Percentiles rank a stretch among this genome's conserved stretches.
phyloP scores from a whole-genome alignment of 1,284 basidiomycete genomes.

The Rhodotorula sp. region DNA sequence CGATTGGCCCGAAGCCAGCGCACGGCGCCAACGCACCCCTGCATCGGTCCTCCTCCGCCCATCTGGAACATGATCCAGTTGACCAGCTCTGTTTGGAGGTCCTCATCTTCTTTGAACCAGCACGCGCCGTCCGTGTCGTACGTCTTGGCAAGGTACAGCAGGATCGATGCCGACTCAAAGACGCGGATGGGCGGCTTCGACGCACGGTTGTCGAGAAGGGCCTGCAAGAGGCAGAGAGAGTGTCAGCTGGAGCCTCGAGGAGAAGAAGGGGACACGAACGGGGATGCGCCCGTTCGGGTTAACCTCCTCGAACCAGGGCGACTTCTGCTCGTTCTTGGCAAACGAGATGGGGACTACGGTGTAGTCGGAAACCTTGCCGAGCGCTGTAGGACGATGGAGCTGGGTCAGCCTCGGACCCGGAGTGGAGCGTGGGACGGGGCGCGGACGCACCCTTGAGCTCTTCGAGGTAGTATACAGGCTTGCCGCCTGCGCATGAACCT shows the following conservation, averaged over 20 bases:
- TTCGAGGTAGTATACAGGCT: conserved; percentile 23
- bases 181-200: conserved; percentile 17
- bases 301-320: conserved; percentile 28
- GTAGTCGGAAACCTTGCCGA: background rate
- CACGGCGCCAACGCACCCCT: background rate
- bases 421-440: no score
- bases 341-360: conserved; percentile 22
- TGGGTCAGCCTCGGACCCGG: background rate
- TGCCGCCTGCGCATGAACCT: conserved; percentile 12
- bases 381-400: background rate
- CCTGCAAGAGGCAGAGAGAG: background rate
- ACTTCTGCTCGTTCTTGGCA: conserved; percentile 31
- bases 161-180: conserved; percentile 27
- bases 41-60: conserved; percentile 32
- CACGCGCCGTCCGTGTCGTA: conserved; percentile 25
- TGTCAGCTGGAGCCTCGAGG: background rate
- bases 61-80: conserved; percentile 34
- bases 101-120: conserved; percentile 29
- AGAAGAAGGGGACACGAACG: conserved; percentile 21
- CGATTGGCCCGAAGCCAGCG: background rate
- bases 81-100: conserved; percentile 22
- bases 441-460: conserved; percentile 34
- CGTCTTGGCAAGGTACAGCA: conserved; percentile 25
- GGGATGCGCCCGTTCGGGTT: conserved; percentile 39
- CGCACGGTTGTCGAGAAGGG: conserved; percentile 8